Evolutionary conservation across 2,329 filamentous ascomycete genomes (phyloP), one percentile per base, ranked within the genome.

Genomic region (Acephala macrosclerotiorum): DNA sequence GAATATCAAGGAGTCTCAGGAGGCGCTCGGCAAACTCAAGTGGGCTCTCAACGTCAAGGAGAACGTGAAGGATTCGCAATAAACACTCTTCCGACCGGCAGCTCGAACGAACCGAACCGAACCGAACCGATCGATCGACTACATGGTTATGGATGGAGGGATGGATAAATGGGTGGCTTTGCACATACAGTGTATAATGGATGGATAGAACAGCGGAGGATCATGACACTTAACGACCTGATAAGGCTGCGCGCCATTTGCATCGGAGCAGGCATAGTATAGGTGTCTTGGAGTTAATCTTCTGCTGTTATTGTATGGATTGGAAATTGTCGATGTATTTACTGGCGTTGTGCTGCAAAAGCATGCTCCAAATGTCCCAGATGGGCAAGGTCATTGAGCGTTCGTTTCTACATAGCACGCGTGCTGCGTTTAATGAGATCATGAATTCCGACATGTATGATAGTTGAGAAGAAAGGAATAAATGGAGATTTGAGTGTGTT

Each of bases 41-140:
- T 94, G 91, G 91, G 89, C 91, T 16, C 83, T 94, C 69, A 87
- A 85, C 61, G 84, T 91, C 60, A 89, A 91, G 79, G 79, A 85
- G 67, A 88, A 85, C 68, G 83, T 89, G 63, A 82, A 81, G 64
- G 85, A 80, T 62, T 84, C 86, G 7, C 77, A 85, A 76, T 88
- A 76, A 81, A 29, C 18, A 26, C 45, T 22, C 7, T 22, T n/a
- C 16, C 29, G 29, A 33, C 29, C 9, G n/a, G n/a, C 29, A 33
- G 4, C 29, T 33, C 29, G 29, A 33, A 33, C 29, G 29, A 33
- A 33, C 29, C 9, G 29, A 9, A 33, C 29, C 9, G 29, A 9
- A 33, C 4, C 29, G 29, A 33, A 33, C 29, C 29, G 29, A 33
- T 33, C 29, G 29, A 33, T 33, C n/a, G n/a, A n/a, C n/a, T n/a